These are phyloP conservation scores for Naganishia sp. DNA, from an alignment of 1,284 basidiomycete species.

Conservation along the genomic window DNA sequence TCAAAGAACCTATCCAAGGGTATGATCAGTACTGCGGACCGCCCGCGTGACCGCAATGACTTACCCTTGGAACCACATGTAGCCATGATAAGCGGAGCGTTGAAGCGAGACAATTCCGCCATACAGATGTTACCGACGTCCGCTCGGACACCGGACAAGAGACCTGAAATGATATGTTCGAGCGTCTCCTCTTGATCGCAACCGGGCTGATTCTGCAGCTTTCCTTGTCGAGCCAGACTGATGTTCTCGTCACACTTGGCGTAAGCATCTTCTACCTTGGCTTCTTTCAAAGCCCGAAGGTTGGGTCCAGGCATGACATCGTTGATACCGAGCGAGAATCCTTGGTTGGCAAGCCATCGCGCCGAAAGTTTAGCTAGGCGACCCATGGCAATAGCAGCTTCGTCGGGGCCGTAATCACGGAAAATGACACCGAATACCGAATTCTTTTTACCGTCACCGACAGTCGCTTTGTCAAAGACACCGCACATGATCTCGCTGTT, in stretches of 20 bases:
- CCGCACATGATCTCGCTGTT: conserved; percentile 99
- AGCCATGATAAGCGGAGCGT: conserved; percentile 98
- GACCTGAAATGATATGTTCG: conserved; percentile 91
- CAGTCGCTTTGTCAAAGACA: conserved; percentile 97
- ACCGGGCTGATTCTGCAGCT: conserved; percentile 92
- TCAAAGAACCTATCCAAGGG: conserved; percentile 76
- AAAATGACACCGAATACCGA: conserved; percentile 98
- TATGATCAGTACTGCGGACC: conserved; percentile 2
- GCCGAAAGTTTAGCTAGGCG: conserved; percentile 93
- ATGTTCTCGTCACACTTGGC: conserved; percentile 85
- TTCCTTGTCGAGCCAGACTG: conserved; percentile 83
- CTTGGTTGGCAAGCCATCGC: conserved; percentile 92
- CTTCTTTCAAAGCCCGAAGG: conserved; percentile 78
- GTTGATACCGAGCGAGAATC: conserved; percentile 97
- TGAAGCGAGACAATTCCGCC: conserved; percentile 93
- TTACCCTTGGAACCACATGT: conserved; percentile 97
- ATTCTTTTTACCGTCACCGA: conserved; percentile 98
- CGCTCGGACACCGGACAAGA: conserved; percentile 91
- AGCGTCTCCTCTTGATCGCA: conserved; percentile 97
- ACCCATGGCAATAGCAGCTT: conserved; percentile 95
- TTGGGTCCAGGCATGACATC: conserved; percentile 94
- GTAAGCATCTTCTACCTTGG: conserved; percentile 85
- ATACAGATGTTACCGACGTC: conserved; percentile 97
- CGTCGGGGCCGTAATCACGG: conserved; percentile 93
- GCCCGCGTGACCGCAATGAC: conserved; percentile 16